phyloP scores from a whole-genome alignment of 768 basidiomycete species.

The Russula virescens region DNA sequence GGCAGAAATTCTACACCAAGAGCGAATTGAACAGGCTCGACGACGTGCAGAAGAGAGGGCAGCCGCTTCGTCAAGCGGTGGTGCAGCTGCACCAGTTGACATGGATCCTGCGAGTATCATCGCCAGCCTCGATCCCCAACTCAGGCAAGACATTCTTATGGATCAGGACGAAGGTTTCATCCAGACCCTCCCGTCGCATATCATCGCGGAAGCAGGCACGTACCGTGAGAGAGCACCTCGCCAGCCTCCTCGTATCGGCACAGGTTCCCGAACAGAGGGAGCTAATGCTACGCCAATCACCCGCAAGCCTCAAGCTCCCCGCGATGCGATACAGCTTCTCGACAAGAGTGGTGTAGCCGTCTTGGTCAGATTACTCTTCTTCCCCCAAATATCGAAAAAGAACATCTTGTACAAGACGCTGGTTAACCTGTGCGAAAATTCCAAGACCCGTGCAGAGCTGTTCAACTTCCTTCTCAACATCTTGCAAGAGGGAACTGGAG shows the following conservation, averaged over 20 bases:
- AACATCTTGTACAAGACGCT: constrained; percentile 82
- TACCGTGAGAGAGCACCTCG: constrained; percentile 51
- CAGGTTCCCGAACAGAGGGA: constrained; percentile 18
- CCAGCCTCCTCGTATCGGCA: constrained; percentile 9
- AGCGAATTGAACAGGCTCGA: constrained; percentile 76
- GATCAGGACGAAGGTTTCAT: constrained; percentile 85
- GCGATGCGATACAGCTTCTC: constrained; percentile 89
- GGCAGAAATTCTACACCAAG: constrained; percentile 95
- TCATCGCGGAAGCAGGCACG: constrained; percentile 76
- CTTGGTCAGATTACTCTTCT: constrained; percentile 90
- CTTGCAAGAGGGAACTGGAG: constrained; percentile 91
- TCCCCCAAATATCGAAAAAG: constrained; percentile 88
- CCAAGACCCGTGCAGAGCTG: constrained; percentile 83
- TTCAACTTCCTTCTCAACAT: constrained; percentile 94
- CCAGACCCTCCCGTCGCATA: constrained; percentile 73
- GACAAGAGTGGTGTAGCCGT: constrained; percentile 87
- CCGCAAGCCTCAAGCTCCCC: constrained; percentile 51
- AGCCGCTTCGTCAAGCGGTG: constrained; percentile 33
- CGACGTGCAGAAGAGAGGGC: constrained; percentile 39
- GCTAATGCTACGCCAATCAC: constrained; percentile 27
- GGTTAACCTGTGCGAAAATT: constrained; percentile 93
- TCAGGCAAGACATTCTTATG: constrained; percentile 86
- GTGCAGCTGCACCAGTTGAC: constrained; percentile 40
- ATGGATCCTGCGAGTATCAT: constrained; percentile 91
- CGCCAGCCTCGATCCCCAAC: constrained; percentile 81